Evolutionary conservation across 306 rosid genomes (phyloP), one percentile per base, ranked within the genome.

Genomic region (Rubus parviflorus): DNA sequence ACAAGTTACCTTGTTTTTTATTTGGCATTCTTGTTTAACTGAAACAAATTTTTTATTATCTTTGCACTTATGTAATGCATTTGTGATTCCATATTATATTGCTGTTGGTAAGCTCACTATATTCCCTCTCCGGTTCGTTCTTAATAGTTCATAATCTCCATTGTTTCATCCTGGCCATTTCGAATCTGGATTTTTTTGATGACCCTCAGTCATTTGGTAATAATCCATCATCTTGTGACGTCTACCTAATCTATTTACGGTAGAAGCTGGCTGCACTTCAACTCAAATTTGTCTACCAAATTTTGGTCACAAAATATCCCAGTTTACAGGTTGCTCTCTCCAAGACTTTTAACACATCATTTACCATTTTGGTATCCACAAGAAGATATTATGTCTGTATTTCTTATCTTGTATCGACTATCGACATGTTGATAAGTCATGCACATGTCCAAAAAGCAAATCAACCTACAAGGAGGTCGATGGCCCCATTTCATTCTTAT

Each of bases 31-130:
- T 61, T 65, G 68, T 66, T 56, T 3, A 40, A 67, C 70, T 7
- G 47, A 52, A 60, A 71, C 69, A 15, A 63, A 11, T 2, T 14
- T 6, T 49, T 57, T 57, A 30, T 63, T 45, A 0, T 58, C 48
- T 41, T 22, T 3, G 66, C 57, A 52, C 57, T 19, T 53, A 22
- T 67, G 75, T 68, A 67, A 48, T 82, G 76, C 67, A 41, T 70
- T 25, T 47, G 61, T 7, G 53, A 46, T 62, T 25, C 20, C 45
- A 23, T 15, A 17, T 35, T 23, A 53, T 22, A 22, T 42, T 56
- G n/a, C 5, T 23, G 56, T 5, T 56, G 19, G 77, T 41, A 42
- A 15, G 25, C 19, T 68, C 35, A 60, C n/a, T 20, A 22, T 68
- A 46, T n/a, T 20, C 8, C 38, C 38, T 38, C 1, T 0, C 20